These are phyloP conservation scores for Geotrichum macrosporum DNA, from an alignment of 1,139 yeast species.

Conservation along the genomic window DNA sequence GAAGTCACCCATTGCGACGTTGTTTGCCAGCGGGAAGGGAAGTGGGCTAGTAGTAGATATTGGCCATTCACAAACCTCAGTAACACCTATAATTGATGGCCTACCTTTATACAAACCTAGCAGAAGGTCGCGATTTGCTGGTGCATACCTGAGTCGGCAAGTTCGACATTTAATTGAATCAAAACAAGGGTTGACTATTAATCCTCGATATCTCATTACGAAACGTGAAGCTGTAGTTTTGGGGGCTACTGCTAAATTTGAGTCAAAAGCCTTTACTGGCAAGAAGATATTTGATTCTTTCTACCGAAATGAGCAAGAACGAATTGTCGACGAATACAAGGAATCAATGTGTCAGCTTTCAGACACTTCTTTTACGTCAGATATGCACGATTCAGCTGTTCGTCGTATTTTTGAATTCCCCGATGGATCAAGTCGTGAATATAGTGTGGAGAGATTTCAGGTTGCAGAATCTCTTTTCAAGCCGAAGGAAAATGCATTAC, in stretches of 20 bases:
- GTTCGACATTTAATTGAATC: conserved; percentile 29
- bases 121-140: conserved; percentile 37
- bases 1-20: conserved; percentile 80
- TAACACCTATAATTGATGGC: conserved; percentile 93
- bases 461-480: conserved; percentile 73
- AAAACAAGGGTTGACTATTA: conserved; percentile 22
- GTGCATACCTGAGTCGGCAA: conserved; percentile 36
- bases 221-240: conserved; percentile 32
- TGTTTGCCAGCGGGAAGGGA: conserved; percentile 92
- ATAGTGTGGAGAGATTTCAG: conserved; percentile 58
- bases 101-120: conserved; percentile 59
- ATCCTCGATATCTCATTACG: conserved; percentile 37
- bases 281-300: conserved; percentile 32
- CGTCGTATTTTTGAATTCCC: conserved; percentile 74
- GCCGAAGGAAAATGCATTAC: conserved; percentile 26
- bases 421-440: conserved; percentile 53
- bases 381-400: conserved; percentile 18
- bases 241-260: conserved; percentile 31
- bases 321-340: conserved; percentile 55
- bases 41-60: conserved; percentile 91
- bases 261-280: conserved; percentile 38
- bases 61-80: conserved; percentile 80
- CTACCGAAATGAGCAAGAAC: conserved; percentile 31
- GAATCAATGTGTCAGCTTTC: conserved; percentile 51
- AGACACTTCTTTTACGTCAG: conserved; percentile 41